Evolutionary conservation across 73 alveolate genomes (phyloP).

Genomic region (Stentor coeruleus): DNA sequence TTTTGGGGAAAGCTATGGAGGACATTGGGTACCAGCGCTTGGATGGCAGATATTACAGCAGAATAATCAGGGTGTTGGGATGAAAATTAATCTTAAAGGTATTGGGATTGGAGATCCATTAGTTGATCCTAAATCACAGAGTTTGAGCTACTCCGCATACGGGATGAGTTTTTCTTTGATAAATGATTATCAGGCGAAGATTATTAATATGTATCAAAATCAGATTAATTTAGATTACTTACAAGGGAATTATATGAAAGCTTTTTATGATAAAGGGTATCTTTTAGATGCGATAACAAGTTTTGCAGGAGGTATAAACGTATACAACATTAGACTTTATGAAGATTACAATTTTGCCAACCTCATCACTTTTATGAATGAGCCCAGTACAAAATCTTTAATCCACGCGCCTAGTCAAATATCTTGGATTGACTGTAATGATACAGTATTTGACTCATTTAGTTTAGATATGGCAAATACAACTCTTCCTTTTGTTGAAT

Average conservation of each 20-base stretch:
- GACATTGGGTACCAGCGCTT: slow-evolving; percentile 71
- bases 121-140: slow-evolving; percentile 36
- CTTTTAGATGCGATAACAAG: background rate
- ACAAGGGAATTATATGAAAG: background rate
- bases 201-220: background rate
- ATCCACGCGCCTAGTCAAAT: slow-evolving; percentile 48
- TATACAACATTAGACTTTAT: slow-evolving; percentile 53
- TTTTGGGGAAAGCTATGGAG: slow-evolving; percentile 86
- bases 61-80: slow-evolving; percentile 17
- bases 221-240: background rate
- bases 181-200: slow-evolving; percentile 17
- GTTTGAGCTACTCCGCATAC: slow-evolving; percentile 24
- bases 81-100: slow-evolving; percentile 39
- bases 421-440: slow-evolving; percentile 46
- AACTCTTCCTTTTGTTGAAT: slow-evolving; percentile 36
- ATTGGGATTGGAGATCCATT: slow-evolving; percentile 59
- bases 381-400: slow-evolving; percentile 32
- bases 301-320: slow-evolving; percentile 39
- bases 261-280: background rate
- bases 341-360: slow-evolving; percentile 34
- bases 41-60: slow-evolving; percentile 38
- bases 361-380: slow-evolving; percentile 30
- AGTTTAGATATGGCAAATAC: slow-evolving; percentile 51
- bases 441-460: slow-evolving; percentile 38
- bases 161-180: slow-evolving; percentile 19